phyloP scores from a whole-genome alignment of 1,284 basidiomycete species.

The Butyriboletus appendiculatus region DNA sequence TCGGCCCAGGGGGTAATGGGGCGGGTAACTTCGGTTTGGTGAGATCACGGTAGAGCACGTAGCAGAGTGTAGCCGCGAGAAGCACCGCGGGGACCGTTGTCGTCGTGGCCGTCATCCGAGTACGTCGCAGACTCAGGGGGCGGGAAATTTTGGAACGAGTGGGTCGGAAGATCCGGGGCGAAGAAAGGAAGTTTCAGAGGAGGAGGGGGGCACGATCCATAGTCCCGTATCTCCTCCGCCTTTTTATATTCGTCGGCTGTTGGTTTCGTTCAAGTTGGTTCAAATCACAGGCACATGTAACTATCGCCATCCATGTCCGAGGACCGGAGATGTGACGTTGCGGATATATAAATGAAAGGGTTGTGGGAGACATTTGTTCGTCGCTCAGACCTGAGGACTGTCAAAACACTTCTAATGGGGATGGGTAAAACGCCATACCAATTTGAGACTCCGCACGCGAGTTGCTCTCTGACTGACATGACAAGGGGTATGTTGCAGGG shows the following conservation, averaged over 20 bases:
- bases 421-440: too few relatives aligned
- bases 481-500: too few relatives aligned
- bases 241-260: constrained; percentile 13
- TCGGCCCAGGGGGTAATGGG: constrained; percentile 63
- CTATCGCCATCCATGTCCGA: background rate
- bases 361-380: background rate
- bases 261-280: too few relatives aligned
- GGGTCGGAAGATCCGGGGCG: constrained; percentile 5
- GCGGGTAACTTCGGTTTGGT: constrained; percentile 13
- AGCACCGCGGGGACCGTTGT: constrained; percentile 19
- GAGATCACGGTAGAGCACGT: constrained; percentile 19
- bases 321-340: background rate
- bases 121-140: constrained; percentile 9
- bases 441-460: too few relatives aligned
- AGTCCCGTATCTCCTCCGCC: background rate
- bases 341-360: background rate
- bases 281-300: constrained; percentile 15
- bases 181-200: constrained; percentile 27
- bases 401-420: too few relatives aligned
- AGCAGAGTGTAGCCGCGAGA: constrained; percentile 22
- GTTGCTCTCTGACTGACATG: too few relatives aligned
- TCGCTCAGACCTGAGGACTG: background rate
- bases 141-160: background rate
- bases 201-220: background rate
- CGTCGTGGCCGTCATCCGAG: constrained; percentile 16